Conservation (phyloP, 208 protist species). For the Spongospora subterranea region DNA sequence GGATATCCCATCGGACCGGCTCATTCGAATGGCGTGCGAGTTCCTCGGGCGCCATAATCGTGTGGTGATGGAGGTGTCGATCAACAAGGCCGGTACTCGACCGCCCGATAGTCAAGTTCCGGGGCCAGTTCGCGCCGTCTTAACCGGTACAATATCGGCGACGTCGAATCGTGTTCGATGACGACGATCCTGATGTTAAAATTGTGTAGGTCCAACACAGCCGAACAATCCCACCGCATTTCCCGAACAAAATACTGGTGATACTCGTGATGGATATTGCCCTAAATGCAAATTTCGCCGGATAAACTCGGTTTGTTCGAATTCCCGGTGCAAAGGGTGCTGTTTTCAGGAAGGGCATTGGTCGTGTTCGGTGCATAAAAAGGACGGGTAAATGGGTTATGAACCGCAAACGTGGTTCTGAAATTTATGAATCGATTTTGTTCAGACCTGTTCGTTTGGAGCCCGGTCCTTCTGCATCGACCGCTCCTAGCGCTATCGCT, state of each 20-base stretch:
- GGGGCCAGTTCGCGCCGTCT: background rate
- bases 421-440: background rate
- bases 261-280: constrained; percentile 49
- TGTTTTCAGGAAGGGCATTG: constrained; percentile 14
- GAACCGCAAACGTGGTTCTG: background rate
- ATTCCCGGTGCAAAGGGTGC: constrained; percentile 46
- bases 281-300: constrained; percentile 41
- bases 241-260: background rate
- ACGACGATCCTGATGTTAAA: too few species aligned
- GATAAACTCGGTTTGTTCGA: constrained; percentile 46
- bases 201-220: too few species aligned
- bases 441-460: background rate
- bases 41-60: background rate
- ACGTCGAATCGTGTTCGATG: background rate
- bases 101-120: background rate
- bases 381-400: background rate
- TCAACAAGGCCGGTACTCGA: background rate
- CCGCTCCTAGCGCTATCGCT: background rate
- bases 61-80: constrained; percentile 19
- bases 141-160: constrained; percentile 18
- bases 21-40: constrained; percentile 17
- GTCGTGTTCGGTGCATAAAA: constrained; percentile 44
- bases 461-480: background rate
- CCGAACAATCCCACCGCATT: background rate
- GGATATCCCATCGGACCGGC: constrained; percentile 38